phyloP scores from a whole-genome alignment of 192 early-diverging fungal genomes.

The Entomortierella chlamydospora region DNA sequence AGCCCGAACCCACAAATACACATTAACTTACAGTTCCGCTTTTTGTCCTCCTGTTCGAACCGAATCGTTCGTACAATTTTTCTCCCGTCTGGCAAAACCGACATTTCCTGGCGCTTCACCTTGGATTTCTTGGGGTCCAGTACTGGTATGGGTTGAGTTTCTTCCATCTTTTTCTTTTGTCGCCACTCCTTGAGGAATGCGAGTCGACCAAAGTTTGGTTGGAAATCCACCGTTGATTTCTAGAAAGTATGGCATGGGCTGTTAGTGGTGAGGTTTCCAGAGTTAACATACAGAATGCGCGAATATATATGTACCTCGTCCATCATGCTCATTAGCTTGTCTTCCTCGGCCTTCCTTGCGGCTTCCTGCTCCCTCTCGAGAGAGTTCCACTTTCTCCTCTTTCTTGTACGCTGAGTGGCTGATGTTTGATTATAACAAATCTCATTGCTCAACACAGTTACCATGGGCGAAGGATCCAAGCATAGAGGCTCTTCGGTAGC shows the following conservation, averaged over 20 bases:
- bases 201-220: slow-evolving; percentile 77
- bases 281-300: too few species aligned
- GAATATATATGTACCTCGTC: too few species aligned
- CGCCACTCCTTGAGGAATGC: slow-evolving; percentile 79
- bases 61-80: slow-evolving; percentile 78
- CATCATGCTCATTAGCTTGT: slow-evolving; percentile 77
- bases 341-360: slow-evolving; percentile 74
- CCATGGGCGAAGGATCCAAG: slow-evolving; percentile 76
- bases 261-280: too few species aligned
- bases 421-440: slow-evolving; percentile 65
- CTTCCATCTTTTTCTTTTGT: slow-evolving; percentile 65
- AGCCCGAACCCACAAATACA: neutral
- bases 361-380: slow-evolving; percentile 75
- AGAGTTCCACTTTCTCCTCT: slow-evolving; percentile 78
- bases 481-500: slow-evolving; percentile 74
- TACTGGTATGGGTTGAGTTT: slow-evolving; percentile 61
- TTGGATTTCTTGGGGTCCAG: slow-evolving; percentile 62
- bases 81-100: slow-evolving; percentile 65
- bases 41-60: slow-evolving; percentile 66
- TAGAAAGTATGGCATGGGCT: too few species aligned
- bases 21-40: slow-evolving; percentile 54
- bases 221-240: slow-evolving; percentile 65
- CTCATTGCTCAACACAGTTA: slow-evolving; percentile 76
- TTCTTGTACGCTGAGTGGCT: slow-evolving; percentile 61
- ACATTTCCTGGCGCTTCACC: slow-evolving; percentile 57